These are phyloP conservation scores for Aspergillus nanangensis DNA, from an alignment of 495 filamentous ascomycete species.

Conservation along the genomic window DNA sequence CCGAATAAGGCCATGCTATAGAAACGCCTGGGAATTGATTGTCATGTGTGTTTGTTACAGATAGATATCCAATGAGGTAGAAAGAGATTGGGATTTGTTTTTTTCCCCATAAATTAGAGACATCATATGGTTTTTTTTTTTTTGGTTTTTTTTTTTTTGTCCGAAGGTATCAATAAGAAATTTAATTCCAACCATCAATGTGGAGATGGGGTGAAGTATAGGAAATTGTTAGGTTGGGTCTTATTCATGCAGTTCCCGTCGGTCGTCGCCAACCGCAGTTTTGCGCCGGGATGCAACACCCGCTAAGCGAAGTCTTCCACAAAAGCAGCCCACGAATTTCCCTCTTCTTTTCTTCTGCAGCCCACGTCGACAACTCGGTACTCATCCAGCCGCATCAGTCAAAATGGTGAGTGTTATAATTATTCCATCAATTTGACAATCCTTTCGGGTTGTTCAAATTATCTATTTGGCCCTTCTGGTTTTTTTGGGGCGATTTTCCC, in stretches of 20 bases:
- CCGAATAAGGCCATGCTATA: conserved; percentile 36
- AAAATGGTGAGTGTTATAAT: conserved; percentile 45
- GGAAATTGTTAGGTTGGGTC: no score
- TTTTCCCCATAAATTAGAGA: background rate
- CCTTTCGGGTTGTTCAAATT: conserved; percentile 6
- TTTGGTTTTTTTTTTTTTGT: background rate
- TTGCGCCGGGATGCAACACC: conserved; percentile 34
- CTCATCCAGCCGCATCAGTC: conserved; percentile 36
- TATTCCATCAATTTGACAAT: conserved; percentile 20
- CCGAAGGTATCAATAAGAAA: no score
- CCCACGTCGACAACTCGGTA: conserved; percentile 31
- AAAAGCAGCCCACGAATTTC: conserved; percentile 38
- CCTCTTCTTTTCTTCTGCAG: conserved; percentile 21
- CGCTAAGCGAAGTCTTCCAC: conserved; percentile 46
- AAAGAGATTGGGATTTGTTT: no score
- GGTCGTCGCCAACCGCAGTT: conserved; percentile 41
- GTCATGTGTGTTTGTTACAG: background rate
- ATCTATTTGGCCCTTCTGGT: background rate
- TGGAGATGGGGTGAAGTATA: no score
- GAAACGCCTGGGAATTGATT: background rate
- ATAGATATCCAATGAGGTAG: conserved; percentile 1
- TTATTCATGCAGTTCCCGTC: conserved; percentile 9
- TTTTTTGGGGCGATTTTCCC: background rate
- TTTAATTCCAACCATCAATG: no score
- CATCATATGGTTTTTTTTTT: background rate